These are phyloP conservation scores for Cladosporium sphaerospermum DNA, from an alignment of 2,329 filamentous ascomycete species.

Conservation along the genomic window DNA sequence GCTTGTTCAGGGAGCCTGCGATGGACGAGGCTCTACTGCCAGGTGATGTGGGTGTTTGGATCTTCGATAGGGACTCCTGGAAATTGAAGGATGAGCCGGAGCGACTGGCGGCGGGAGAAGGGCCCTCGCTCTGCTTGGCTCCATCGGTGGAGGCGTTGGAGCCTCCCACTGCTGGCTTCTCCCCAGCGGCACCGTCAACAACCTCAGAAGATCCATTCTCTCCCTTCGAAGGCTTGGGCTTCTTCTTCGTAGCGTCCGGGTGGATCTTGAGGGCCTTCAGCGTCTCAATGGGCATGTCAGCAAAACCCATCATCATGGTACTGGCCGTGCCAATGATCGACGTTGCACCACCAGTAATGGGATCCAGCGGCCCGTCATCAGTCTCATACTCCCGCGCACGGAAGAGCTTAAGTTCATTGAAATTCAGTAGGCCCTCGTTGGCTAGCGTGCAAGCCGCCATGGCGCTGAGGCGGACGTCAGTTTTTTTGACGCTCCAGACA, in stretches of 20 bases:
- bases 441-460: slow-evolving; percentile 66
- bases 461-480: slow-evolving; percentile 61
- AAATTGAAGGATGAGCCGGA: slow-evolving; percentile 26
- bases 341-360: slow-evolving; percentile 68
- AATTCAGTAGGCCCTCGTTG: slow-evolving; percentile 57
- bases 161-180: neutral
- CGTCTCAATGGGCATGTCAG: slow-evolving; percentile 59
- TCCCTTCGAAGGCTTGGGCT: slow-evolving; percentile 19
- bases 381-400: slow-evolving; percentile 64
- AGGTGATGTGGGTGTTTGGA: slow-evolving; percentile 15
- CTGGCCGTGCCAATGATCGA: slow-evolving; percentile 79
- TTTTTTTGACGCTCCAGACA: slow-evolving; percentile 67
- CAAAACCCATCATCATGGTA: slow-evolving; percentile 73
- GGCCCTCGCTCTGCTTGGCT: slow-evolving; percentile 8
- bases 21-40: slow-evolving; percentile 17
- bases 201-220: neutral
- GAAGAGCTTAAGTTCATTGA: slow-evolving; percentile 66
- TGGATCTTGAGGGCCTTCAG: slow-evolving; percentile 44
- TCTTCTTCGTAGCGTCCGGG: slow-evolving; percentile 25
- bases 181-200: neutral
- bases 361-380: slow-evolving; percentile 71
- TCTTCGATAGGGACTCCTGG: slow-evolving; percentile 24
- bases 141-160: neutral
- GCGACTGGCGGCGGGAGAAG: slow-evolving; percentile 17
- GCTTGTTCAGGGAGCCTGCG: slow-evolving; percentile 17